Evolutionary conservation across 23 red algal genomes (phyloP).

Genomic region (Chondrus crispus): DNA sequence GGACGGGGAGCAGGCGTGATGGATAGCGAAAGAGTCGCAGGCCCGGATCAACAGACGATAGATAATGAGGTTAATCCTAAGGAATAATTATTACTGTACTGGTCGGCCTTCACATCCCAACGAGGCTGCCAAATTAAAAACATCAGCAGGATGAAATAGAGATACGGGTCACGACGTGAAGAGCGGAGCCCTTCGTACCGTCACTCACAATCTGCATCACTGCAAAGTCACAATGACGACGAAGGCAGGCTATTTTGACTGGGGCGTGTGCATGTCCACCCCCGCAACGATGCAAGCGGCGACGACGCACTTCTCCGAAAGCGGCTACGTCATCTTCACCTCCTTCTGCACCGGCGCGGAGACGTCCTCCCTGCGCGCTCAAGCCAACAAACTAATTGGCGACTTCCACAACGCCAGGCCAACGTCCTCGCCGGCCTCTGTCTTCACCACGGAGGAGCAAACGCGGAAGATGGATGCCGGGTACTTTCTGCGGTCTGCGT

Average conservation of each 20-base stretch:
- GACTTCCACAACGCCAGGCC: not conserved
- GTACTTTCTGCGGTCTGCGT: constrained; percentile 43
- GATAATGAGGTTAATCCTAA: no score
- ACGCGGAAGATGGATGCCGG: not conserved
- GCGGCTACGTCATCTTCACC: constrained; percentile 40
- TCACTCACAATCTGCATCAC: no score
- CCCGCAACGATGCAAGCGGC: not conserved
- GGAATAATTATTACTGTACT: no score
- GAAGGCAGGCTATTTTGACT: constrained; percentile 45
- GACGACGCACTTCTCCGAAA: not conserved
- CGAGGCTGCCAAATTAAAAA: no score
- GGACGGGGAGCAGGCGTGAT: no score
- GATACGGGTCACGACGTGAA: no score
- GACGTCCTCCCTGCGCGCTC: not conserved
- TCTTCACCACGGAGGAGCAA: constrained; percentile 29
- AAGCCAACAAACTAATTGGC: not conserved
- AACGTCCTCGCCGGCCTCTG: not conserved
- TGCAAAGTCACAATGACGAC: no score
- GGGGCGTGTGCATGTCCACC: not conserved
- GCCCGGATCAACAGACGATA: no score
- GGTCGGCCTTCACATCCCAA: no score
- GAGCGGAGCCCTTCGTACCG: no score
- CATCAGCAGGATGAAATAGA: no score
- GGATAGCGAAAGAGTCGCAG: no score
- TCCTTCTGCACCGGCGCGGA: not conserved